These are phyloP conservation scores for Hemileccinum impolitum DNA, from an alignment of 768 basidiomycete species.

Conservation along the genomic window DNA sequence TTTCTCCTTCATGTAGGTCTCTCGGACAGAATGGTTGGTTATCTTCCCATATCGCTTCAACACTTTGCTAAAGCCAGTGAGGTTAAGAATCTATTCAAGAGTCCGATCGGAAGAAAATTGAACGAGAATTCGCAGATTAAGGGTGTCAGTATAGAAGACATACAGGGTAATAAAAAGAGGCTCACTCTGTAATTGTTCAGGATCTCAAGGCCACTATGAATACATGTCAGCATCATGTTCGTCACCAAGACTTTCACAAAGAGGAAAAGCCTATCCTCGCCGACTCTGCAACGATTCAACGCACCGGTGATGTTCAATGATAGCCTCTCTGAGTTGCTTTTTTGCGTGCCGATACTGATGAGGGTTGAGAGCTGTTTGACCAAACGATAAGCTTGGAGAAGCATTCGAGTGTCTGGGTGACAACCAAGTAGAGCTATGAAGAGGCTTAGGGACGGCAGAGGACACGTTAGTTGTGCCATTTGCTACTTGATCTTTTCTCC, in stretches of 20 bases:
- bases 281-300: conserved; percentile 2
- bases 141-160: background rate
- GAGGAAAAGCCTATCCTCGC: background rate
- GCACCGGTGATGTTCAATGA: conserved; percentile 79
- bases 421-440: background rate
- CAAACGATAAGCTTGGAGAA: background rate
- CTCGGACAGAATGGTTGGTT: conserved; percentile 67
- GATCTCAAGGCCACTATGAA: conserved; percentile 70
- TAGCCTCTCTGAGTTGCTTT: conserved; percentile 78
- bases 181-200: conserved; percentile 84
- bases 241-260: background rate
- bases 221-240: conserved; percentile 10
- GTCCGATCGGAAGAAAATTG: background rate
- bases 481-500: background rate
- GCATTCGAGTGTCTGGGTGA: background rate
- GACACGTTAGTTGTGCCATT: background rate
- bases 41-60: conserved; percentile 84
- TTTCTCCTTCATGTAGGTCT: conserved; percentile 79
- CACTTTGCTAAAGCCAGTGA: conserved; percentile 85
- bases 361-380: conserved; percentile 44
- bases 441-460: background rate
- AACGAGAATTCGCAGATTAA: background rate
- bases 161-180: background rate
- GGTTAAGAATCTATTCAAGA: conserved; percentile 64
- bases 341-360: conserved; percentile 84